Conservation (phyloP, 352 stramenopile genomes). For the Thalassiosira sp. region DNA sequence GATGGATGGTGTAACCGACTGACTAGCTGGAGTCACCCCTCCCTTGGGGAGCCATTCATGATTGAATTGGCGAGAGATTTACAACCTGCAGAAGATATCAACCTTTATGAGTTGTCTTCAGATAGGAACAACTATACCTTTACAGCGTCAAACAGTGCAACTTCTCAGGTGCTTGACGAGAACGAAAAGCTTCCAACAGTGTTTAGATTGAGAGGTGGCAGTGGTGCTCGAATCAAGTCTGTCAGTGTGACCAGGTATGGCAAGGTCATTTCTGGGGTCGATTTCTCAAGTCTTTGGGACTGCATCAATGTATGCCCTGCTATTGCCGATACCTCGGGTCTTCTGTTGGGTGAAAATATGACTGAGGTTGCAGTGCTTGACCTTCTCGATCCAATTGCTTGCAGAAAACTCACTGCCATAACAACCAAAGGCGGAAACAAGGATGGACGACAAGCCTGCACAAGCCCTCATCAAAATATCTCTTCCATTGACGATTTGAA, state of each 20-base stretch:
- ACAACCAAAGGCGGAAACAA: not conserved
- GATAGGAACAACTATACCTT: slow-evolving; percentile 3
- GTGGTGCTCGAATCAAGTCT: slow-evolving; percentile 4
- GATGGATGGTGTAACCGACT: not conserved
- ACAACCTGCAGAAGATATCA: not conserved
- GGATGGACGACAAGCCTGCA: slow-evolving; percentile 14
- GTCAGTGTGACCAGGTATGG: slow-evolving; percentile 11
- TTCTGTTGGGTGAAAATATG: slow-evolving; percentile 13
- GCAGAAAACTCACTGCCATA: slow-evolving; percentile 7
- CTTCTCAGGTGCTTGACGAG: slow-evolving; percentile 1
- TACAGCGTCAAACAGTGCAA: not conserved
- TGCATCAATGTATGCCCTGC: slow-evolving; percentile 20
- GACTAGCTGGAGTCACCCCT: slow-evolving; percentile 12
- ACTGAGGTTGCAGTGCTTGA: slow-evolving; percentile 5
- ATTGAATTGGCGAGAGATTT: slow-evolving; percentile 8
- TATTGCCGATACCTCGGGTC: not conserved
- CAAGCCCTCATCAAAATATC: not conserved
- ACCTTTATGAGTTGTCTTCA: not conserved
- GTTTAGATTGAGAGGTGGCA: not conserved
- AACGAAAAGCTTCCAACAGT: not conserved
- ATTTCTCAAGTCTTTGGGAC: slow-evolving; percentile 17
- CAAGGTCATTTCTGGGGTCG: slow-evolving; percentile 11
- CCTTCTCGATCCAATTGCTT: slow-evolving; percentile 10
- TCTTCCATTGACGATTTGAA: not conserved
- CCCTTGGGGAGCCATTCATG: slow-evolving; percentile 10